Base-by-base conservation (phyloP, 257 asterid genomes). In the Solanum neorickii region DNA sequence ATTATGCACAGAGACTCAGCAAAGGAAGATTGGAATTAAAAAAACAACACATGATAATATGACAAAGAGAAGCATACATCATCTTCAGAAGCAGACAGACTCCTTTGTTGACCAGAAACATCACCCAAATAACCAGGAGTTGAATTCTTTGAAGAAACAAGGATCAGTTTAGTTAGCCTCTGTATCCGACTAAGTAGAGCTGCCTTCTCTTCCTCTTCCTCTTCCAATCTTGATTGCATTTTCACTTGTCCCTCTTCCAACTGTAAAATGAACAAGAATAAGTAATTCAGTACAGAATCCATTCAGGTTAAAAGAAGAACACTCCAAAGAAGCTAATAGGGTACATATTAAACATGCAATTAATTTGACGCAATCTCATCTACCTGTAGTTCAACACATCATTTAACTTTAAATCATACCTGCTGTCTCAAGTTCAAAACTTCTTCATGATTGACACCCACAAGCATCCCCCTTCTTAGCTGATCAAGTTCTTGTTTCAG, bases 151-250 rank as follows among this genome's bases (percentile, higher is more conserved):
- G 99, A 96, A 77, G 99, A 97, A 89, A 97, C 99, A 23, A 97
- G 99, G 86, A 97, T 97, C 89, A 97, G 93, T 92, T 97, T 97
- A 37, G 99, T 96, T 74, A 97, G 95, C 93, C 99, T 93, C 90
- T 97, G 99, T 90, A 97, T 97, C 89, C 99, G 94, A 94, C 99
- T 97, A 98, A 97, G 92, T 77, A 97, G 87, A 91, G 99, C 99
- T 25, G 95, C 95, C 93, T 97, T 97, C 86, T 98, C 99, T 86
- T 97, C 99, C 89, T 97, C 99, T 84, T 97, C 99, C 93, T 97
- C 99, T 94, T 97, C 99, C 92, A 97, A 90, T 90, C 99, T 94
- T 72, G 98, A 96, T 88, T 94, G 99, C 99, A 97, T 96, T 95
- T 96, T 97, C 75, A 95, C 95, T 93, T 97, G 99, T 65, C 99